Evolutionary conservation across 257 asterid genomes (phyloP), one percentile per base, ranked within the genome.

Genomic region (Solanum phureja): DNA sequence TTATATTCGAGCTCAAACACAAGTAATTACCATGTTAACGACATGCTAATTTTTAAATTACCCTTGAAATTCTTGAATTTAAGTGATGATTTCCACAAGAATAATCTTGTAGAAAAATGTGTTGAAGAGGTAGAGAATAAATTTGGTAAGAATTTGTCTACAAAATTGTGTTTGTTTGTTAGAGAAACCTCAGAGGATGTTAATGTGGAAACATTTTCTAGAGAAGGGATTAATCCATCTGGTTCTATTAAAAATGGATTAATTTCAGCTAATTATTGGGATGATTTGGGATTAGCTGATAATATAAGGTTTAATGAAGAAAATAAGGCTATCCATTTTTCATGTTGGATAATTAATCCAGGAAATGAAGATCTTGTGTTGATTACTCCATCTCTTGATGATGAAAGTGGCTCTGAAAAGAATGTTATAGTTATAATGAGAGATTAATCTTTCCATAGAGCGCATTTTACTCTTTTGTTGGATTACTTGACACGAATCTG

Each of bases 301-400:
- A 83, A 60, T 23, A 76, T 92, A 18, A 88, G 94, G 34, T 93
- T 94, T 23, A 83, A 71, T 76, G 90, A 87, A 90, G 95, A 91
- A 66, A 91, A 88, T 33, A 88, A 89, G 85, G 88, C 94, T 46
- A 88, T 24, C 21, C 73, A 91, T 87, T 92, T 74, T 29, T 91
- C 98, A 4, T 90, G 93, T 60, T 94, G 98, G 98, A 89, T 94
- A 60, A 91, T 89, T 46, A 89, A 95, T 1, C 76, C 87, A 27
- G 84, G 69, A 79, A 95, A 91, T 89, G 93, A 95, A 89, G 98
- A 91, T 19, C 89, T 87, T 81, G 88, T 93, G 13, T 86, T 95
- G 87, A 87, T 91, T 75, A 35, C 90, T 89, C 94, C 92, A 86
- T 84, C 89, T 24, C 87, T 31, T 81, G 38, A 27, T 29, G 89